Conservation (phyloP, 176 grass and related monocot genomes). For the Cenchrus americanus region DNA sequence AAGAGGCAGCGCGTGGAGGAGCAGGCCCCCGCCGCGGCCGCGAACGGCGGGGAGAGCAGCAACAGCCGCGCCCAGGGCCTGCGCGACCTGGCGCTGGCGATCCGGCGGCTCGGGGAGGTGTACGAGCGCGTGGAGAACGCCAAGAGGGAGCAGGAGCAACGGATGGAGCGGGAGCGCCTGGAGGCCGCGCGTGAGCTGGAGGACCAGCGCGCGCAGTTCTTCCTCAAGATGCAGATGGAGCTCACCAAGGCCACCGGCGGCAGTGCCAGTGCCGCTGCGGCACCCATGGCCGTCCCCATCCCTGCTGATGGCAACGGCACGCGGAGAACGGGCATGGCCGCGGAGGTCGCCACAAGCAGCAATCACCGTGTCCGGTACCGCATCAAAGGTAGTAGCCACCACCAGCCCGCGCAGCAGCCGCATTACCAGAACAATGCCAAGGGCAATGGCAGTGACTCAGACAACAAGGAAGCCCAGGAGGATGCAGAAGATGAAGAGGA, state of each 20-base stretch:
- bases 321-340: slow-evolving; percentile 32
- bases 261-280: neutral
- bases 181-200: slow-evolving; percentile 67
- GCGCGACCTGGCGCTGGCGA: slow-evolving; percentile 60
- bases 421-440: slow-evolving; percentile 39
- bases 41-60: slow-evolving; percentile 36
- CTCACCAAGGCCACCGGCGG: slow-evolving; percentile 57
- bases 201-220: slow-evolving; percentile 79
- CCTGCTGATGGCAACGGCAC: slow-evolving; percentile 37
- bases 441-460: slow-evolving; percentile 26
- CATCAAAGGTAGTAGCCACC: slow-evolving; percentile 23
- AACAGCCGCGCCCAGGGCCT: slow-evolving; percentile 46
- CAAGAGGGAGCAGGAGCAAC: slow-evolving; percentile 73
- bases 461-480: slow-evolving; percentile 49
- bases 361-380: slow-evolving; percentile 56
- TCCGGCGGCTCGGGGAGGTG: slow-evolving; percentile 69
- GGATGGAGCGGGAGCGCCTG: slow-evolving; percentile 80
- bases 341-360: slow-evolving; percentile 51
- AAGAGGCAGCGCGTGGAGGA: slow-evolving; percentile 53
- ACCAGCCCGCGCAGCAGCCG: neutral
- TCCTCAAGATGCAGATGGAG: slow-evolving; percentile 90
- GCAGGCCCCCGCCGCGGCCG: neutral
- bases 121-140: slow-evolving; percentile 81
- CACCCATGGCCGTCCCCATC: neutral
- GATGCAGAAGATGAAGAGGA: slow-evolving; percentile 50